Percentiles rank a stretch among this genome's conserved stretches.
Conservation (phyloP, 208 protist species). For the Acanthamoeba polyphaga region DNA sequence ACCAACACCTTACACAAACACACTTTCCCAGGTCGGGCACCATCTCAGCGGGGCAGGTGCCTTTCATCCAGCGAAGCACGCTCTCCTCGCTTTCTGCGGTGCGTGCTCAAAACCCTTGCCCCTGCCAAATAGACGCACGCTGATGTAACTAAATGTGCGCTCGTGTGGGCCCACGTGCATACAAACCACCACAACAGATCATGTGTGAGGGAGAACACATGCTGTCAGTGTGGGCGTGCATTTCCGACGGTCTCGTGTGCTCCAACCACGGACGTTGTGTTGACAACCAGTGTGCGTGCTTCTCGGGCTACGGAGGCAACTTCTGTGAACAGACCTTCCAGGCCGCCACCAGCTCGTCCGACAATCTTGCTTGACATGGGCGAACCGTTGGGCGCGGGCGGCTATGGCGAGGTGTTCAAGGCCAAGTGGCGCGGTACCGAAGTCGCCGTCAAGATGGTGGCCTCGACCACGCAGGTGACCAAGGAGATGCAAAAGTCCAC, state of each 20-base stretch:
- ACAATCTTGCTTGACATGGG: slow-evolving; percentile 55
- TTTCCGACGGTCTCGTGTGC: slow-evolving; percentile 37
- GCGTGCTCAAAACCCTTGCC: neutral
- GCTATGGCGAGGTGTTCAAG: slow-evolving; percentile 69
- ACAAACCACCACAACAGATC: slow-evolving; percentile 4
- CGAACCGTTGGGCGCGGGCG: slow-evolving; percentile 44
- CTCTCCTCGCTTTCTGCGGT: slow-evolving; percentile 15
- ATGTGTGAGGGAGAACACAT: slow-evolving; percentile 28
- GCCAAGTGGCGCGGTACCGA: slow-evolving; percentile 72
- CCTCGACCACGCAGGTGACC: neutral
- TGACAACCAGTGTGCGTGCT: slow-evolving; percentile 65
- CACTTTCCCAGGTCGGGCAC: neutral
- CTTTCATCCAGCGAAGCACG: neutral
- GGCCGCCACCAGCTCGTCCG: neutral
- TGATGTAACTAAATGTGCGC: neutral
- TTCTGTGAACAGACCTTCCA: slow-evolving; percentile 23
- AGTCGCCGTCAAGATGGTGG: slow-evolving; percentile 74
- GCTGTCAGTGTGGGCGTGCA: slow-evolving; percentile 53
- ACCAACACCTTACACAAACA: too few species aligned
- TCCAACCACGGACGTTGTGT: slow-evolving; percentile 23
- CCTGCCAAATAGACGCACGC: neutral
- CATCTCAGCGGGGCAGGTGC: slow-evolving; percentile 24
- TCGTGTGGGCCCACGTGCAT: neutral
- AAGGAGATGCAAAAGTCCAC: slow-evolving; percentile 72
- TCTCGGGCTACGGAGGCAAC: slow-evolving; percentile 28